A percentile compares a stretch with the other conserved stretches of the same genome.
phyloP scores from a whole-genome alignment of 371 early-diverging fungal species.

The Fennellomyces sp. region DNA sequence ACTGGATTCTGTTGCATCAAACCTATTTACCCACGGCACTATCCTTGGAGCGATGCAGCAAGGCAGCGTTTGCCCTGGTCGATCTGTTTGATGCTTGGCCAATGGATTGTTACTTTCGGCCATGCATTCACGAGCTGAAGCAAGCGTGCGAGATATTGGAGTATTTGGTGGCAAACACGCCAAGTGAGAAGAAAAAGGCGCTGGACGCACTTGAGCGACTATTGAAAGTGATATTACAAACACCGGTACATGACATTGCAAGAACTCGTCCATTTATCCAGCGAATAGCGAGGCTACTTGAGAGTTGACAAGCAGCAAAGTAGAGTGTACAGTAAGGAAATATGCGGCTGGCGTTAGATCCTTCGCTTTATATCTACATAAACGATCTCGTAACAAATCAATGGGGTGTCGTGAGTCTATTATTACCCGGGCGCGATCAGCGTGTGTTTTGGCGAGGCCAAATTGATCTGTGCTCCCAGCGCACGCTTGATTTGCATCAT shows the following conservation, averaged over 20 bases:
- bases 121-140: slow-evolving; percentile 51
- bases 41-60: slow-evolving; percentile 41
- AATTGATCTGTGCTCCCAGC: too few species aligned
- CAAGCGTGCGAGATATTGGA: slow-evolving; percentile 48
- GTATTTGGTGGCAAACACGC: slow-evolving; percentile 36
- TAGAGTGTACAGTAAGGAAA: slow-evolving; percentile 2
- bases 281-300: too few species aligned
- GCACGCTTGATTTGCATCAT: not conserved
- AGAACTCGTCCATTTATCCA: slow-evolving; percentile 47
- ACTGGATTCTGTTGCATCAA: slow-evolving; percentile 54
- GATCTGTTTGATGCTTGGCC: slow-evolving; percentile 43
- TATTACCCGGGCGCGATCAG: too few species aligned
- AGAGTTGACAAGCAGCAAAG: too few species aligned
- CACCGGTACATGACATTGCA: slow-evolving; percentile 51
- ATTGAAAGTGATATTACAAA: slow-evolving; percentile 28
- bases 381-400: too few species aligned
- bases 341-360: too few species aligned
- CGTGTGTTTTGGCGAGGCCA: too few species aligned
- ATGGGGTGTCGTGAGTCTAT: too few species aligned
- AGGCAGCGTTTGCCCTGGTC: slow-evolving; percentile 45
- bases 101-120: slow-evolving; percentile 51
- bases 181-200: slow-evolving; percentile 23
- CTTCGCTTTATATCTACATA: too few species aligned
- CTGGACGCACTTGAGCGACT: slow-evolving; percentile 29
- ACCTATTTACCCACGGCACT: slow-evolving; percentile 44